These are phyloP conservation scores for Mortierella sp. DNA, from an alignment of 371 early-diverging fungal genomes.

Conservation along the genomic window DNA sequence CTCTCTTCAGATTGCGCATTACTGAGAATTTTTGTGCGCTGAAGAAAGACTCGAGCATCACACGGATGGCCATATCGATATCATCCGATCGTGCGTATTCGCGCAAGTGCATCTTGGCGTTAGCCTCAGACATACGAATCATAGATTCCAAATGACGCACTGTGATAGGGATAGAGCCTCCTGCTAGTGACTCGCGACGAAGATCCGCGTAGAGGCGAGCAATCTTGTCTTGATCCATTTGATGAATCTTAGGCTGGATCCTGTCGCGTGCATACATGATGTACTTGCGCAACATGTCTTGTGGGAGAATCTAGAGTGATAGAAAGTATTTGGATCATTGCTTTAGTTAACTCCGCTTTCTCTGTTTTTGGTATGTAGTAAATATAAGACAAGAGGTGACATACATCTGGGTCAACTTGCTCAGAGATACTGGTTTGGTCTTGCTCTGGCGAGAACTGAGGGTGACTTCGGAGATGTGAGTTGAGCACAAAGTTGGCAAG, in stretches of 20 bases:
- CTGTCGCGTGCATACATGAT: conserved; percentile 97
- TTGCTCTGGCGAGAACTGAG: conserved; percentile 62
- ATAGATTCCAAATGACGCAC: conserved; percentile 99
- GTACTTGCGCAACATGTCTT: conserved; percentile 95
- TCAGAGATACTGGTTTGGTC: conserved; percentile 47
- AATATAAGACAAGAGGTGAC: conserved; percentile 14
- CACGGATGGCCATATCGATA: conserved; percentile 95
- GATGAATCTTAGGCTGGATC: conserved; percentile 87
- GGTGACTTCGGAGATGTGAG: conserved; percentile 93
- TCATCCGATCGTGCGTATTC: conserved; percentile 94
- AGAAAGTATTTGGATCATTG: neutral
- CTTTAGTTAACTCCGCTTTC: neutral
- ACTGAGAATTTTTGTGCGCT: conserved; percentile 97
- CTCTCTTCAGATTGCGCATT: conserved; percentile 80
- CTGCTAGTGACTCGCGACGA: conserved; percentile 87
- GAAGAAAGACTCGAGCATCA: conserved; percentile 96
- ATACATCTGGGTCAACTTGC: conserved; percentile 59
- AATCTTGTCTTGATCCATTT: conserved; percentile 92
- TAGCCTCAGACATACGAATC: conserved; percentile 97
- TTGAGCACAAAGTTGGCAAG: conserved; percentile 97
- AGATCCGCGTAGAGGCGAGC: conserved; percentile 93
- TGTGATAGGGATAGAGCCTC: conserved; percentile 97
- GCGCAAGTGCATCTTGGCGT: conserved; percentile 98
- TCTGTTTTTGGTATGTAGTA: neutral
- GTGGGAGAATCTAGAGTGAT: conserved; percentile 75